phyloP scores from a whole-genome alignment of 2,329 filamentous ascomycete genomes.

The Microsporum ferrugineum region DNA sequence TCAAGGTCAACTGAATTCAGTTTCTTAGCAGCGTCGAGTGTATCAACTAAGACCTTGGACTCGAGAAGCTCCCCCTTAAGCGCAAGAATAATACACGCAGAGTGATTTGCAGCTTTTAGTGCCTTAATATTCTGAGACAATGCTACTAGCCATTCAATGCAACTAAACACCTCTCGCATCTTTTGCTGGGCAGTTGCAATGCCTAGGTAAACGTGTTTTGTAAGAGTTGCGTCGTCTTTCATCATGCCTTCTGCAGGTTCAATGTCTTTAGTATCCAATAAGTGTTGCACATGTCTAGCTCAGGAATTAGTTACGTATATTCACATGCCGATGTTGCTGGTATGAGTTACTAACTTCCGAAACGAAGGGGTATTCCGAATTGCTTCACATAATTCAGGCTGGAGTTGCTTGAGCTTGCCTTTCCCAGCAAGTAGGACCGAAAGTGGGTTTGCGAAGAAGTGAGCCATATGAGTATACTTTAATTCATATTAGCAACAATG shows the following conservation, averaged over 20 bases:
- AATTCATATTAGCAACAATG: conserved; percentile 16
- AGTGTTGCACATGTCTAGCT: conserved; percentile 31
- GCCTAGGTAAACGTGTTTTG: conserved; percentile 30
- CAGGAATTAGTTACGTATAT: conserved; percentile 13
- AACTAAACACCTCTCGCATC: conserved; percentile 29
- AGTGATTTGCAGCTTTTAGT: conserved; percentile 22
- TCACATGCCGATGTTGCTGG: neutral
- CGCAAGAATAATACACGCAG: conserved; percentile 31
- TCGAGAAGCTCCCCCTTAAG: conserved; percentile 43
- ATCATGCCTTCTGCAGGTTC: conserved; percentile 36
- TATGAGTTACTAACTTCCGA: conserved; percentile 20
- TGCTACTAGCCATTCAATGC: conserved; percentile 21
- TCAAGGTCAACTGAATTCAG: conserved; percentile 41
- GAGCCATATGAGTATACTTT: conserved; percentile 52
- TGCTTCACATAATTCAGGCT: conserved; percentile 41
- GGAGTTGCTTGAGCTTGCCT: conserved; percentile 19
- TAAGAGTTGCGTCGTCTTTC: conserved; percentile 39
- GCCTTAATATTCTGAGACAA: conserved; percentile 22
- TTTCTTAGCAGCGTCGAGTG: conserved; percentile 43
- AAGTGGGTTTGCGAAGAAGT: conserved; percentile 51
- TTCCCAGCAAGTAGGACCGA: conserved; percentile 38
- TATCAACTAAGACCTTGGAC: conserved; percentile 42
- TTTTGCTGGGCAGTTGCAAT: conserved; percentile 31
- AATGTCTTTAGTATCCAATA: conserved; percentile 28
- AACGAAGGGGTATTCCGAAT: conserved; percentile 49